phyloP scores from a whole-genome alignment of 2,329 filamentous ascomycete species.

The Cladophialophora chaetospira region DNA sequence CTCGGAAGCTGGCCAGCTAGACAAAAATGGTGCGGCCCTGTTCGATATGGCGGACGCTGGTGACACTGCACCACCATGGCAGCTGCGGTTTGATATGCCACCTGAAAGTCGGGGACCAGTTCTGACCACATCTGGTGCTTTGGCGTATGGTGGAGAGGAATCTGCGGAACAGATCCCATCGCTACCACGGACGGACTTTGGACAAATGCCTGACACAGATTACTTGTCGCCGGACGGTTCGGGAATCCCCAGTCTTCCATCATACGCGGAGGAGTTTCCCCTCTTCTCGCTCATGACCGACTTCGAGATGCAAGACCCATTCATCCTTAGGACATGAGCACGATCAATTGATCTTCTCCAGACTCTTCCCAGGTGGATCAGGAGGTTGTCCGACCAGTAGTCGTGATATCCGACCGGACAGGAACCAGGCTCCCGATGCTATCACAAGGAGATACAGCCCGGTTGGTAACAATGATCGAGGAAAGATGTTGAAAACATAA shows the following conservation, averaged over 20 bases:
- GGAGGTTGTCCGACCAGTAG: not conserved
- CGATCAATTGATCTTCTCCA: constrained; percentile 19
- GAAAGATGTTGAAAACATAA: constrained; percentile 76
- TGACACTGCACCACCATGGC: constrained; percentile 23
- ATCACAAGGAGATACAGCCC: constrained; percentile 68
- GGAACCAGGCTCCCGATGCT: constrained; percentile 54
- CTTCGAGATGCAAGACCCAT: constrained; percentile 30
- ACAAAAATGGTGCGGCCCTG: constrained; percentile 4
- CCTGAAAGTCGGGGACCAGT: constrained; percentile 30
- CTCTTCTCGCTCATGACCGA: constrained; percentile 34
- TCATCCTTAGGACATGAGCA: constrained; percentile 22
- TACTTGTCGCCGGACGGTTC: constrained; percentile 28
- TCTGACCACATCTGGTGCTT: constrained; percentile 32
- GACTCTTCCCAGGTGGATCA: not conserved
- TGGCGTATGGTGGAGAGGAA: constrained; percentile 29
- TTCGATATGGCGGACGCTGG: constrained; percentile 21
- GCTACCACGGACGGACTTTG: constrained; percentile 23
- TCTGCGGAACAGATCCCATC: constrained; percentile 12
- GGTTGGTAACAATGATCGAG: constrained; percentile 73
- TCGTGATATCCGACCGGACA: constrained; percentile 49
- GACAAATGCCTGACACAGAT: constrained; percentile 19
- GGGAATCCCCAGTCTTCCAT: constrained; percentile 30
- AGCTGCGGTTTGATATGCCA: constrained; percentile 30
- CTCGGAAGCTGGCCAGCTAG: not conserved
- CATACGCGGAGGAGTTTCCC: constrained; percentile 33